Evolutionary conservation across 2,329 filamentous ascomycete species (phyloP), one percentile per base, ranked within the genome.

Genomic region (Fusarium multiceps): DNA sequence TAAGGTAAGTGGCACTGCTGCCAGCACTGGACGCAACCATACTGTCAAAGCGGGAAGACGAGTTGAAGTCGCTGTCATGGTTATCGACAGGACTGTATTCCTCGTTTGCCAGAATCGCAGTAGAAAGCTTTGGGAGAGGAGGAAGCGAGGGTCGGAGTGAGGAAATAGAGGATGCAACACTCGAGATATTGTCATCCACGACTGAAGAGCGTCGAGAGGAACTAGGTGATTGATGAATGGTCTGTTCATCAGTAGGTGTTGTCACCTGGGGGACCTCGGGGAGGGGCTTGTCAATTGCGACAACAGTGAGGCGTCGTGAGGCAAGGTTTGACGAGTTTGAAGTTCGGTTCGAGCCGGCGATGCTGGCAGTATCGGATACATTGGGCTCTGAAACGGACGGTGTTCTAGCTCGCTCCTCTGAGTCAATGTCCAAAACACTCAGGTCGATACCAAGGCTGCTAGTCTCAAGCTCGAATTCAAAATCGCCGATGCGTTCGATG

Each of bases 401-500:
- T 4, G 77, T 76, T 40, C 74, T 73, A 5, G 75, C 67, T 16
- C 74, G 73, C 42, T 83, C 80, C 14, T 80, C 72, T 3, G 73
- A n/a, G 23, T 80, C 76, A 10, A 80, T 74, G 56, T 87, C 82
- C 47, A 89, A 79, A n/a, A 85, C 79, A 18, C 78, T 80, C 28
- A 89, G 77, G 67, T 89, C 87, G 54, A 90, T 84, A 10, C 85
- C 86, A 27, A 92, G 80, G 30, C 84, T 80, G 68, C 76, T 79
- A 20, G 81, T 82, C 71, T 92, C 89, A 57, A 92, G 85, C 77
- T 97, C 93, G 71, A 94, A 89, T 78, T 97, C 94, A 71, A 97
- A 97, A 78, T 97, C 94, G 21, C 94, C 94, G 68, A 96, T 93
- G 65, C 92, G 88, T 80, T 97, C 94, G 61, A 99, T 91, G 46